These are phyloP conservation scores for Russula ochroleuca DNA, from an alignment of 768 basidiomycete species.

Conservation along the genomic window DNA sequence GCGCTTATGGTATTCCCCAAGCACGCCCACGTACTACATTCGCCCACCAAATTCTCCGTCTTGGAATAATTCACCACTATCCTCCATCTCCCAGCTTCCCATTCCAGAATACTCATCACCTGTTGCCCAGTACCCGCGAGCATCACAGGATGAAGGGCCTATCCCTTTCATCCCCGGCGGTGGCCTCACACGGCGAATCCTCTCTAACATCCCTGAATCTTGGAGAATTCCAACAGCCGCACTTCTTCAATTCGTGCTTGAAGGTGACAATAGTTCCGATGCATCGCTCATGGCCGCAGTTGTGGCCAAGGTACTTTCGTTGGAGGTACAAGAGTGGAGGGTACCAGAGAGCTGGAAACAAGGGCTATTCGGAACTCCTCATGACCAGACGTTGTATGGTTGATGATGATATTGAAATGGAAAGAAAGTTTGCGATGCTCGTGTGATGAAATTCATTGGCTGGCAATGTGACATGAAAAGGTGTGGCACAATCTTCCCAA, in stretches of 20 bases:
- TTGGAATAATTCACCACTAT: conserved; percentile 44
- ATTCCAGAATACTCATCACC: conserved; percentile 55
- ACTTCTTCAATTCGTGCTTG: conserved; percentile 70
- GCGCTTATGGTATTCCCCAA: conserved; percentile 31
- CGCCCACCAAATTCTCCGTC: conserved; percentile 42
- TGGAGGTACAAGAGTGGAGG: conserved; percentile 46
- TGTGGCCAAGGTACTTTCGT: conserved; percentile 45
- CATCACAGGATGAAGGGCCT: conserved; percentile 31
- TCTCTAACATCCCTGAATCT: conserved; percentile 42
- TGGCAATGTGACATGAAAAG: not conserved
- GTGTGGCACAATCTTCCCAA: too few species aligned
- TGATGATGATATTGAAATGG: not conserved
- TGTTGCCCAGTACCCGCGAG: conserved; percentile 36
- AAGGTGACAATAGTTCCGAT: conserved; percentile 78
- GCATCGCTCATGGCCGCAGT: conserved; percentile 58
- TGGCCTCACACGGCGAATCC: conserved; percentile 63
- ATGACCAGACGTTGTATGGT: conserved; percentile 69
- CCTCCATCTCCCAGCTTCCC: conserved; percentile 43
- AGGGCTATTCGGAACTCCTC: conserved; percentile 66
- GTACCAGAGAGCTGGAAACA: conserved; percentile 61
- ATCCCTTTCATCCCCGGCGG: conserved; percentile 78
- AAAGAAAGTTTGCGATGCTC: not conserved
- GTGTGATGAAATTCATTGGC: not conserved
- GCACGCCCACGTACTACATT: conserved; percentile 64
- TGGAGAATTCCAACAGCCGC: conserved; percentile 54